A percentile compares a stretch with the other conserved stretches of the same genome.
Evolutionary conservation across 352 stramenopile species (phyloP).

Genomic region (Albugo candida): DNA sequence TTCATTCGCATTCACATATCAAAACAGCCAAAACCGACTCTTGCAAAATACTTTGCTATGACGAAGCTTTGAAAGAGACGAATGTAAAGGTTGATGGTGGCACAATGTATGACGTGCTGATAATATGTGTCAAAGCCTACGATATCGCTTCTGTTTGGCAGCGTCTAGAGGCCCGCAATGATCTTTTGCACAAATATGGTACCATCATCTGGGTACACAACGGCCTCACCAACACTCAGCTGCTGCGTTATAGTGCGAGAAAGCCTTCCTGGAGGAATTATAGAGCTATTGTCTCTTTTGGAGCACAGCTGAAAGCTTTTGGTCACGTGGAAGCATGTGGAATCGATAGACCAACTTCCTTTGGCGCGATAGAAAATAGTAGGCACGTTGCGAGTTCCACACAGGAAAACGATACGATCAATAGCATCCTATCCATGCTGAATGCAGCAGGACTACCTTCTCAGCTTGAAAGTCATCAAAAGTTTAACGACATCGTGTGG

Average conservation of each 20-base stretch:
- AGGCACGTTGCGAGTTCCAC: conserved; percentile 18
- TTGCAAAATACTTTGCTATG: too few species aligned
- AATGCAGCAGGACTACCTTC: too few species aligned
- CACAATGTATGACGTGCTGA: conserved; percentile 17
- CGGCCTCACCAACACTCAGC: background rate
- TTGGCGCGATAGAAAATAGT: conserved; percentile 14
- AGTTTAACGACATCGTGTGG: conserved; percentile 33
- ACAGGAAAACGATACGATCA: conserved; percentile 13
- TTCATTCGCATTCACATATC: too few species aligned
- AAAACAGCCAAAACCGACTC: too few species aligned
- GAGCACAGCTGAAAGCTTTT: conserved; percentile 15
- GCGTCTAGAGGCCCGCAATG: background rate
- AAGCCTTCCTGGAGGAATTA: conserved; percentile 13
- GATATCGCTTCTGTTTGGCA: conserved; percentile 17
- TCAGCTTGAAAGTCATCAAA: too few species aligned
- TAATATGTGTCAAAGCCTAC: conserved; percentile 50
- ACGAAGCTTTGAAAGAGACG: too few species aligned
- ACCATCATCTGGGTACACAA: conserved; percentile 1
- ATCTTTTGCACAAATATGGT: background rate
- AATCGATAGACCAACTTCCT: background rate
- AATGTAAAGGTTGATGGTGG: too few species aligned
- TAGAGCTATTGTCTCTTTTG: conserved; percentile 13
- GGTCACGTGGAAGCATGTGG: conserved; percentile 11
- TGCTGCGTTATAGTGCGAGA: background rate
- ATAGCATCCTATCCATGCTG: too few species aligned